Base-by-base conservation (phyloP, 2,329 filamentous ascomycete genomes). In the Aspergillus sp. region DNA sequence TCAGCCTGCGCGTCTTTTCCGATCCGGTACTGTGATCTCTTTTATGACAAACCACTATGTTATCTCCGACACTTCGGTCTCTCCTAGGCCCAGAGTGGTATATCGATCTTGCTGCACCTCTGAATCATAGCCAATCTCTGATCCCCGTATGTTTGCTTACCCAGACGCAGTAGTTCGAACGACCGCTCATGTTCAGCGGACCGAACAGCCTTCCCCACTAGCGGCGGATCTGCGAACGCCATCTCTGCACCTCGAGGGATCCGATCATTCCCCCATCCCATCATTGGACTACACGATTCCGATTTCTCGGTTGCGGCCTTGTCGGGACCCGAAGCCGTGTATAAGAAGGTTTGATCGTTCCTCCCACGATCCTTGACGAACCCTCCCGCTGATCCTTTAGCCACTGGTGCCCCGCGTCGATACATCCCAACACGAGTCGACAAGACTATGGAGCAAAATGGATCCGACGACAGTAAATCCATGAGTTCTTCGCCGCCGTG, bases 401-500 rank as follows among this genome's bases (percentile, higher is more conserved):
- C 11, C 25, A 29, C 14, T 38, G 2, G 2, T 38, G 34, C 34
- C 34, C 34, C 34, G 14, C 34, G 34, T 38, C 34, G 34, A 38
- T n/a, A n/a, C 34, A 38, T n/a, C 14, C 34, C 14, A 29, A 29
- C 25, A 25, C 23, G 5, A 29, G 25, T 29, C 25, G 25, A 29
- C 34, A 16, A 17, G 14, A 38, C 19, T 17, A 42, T 42, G 40
- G 16, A 19, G 16, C 40, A 23, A 17, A 17, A 47, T 43, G 29
- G 20, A 16, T 16, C 42, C 20, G 23, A 44, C 11, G 29, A 38
- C 7, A 13, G 16, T 11, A 21, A 51, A 31, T 20, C 16, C 4
- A 14, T 29, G 19, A n/a, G 5, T 29, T 45, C 44, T 41, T 16
- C 48, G 23, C 43, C 40, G 17, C 61, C 63, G 7, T 65, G 62